A percentile compares a stretch with the other conserved stretches of the same genome.
These are phyloP conservation scores for Talaromyces sp. DNA, from an alignment of 2,329 filamentous ascomycete species.

Conservation along the genomic window DNA sequence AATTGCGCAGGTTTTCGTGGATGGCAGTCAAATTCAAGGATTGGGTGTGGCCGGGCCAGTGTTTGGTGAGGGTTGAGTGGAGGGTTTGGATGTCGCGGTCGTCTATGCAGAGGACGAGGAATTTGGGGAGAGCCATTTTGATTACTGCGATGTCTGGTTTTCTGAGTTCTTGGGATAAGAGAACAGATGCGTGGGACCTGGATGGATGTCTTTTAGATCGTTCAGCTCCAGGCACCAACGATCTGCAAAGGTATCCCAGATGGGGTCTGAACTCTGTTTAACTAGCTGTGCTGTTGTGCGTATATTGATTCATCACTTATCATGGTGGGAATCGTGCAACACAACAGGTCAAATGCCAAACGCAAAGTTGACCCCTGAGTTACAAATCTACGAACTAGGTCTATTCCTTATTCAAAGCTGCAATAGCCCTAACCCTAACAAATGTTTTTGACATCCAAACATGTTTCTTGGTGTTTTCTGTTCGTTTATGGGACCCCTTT, in stretches of 20 bases:
- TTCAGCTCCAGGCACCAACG: background rate
- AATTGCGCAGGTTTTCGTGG: constrained; percentile 39
- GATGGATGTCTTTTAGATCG: background rate
- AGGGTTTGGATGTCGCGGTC: constrained; percentile 43
- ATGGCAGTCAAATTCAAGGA: constrained; percentile 35
- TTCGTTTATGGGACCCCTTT: no score
- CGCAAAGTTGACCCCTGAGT: background rate
- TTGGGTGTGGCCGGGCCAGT: constrained; percentile 34
- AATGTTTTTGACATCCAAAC: background rate
- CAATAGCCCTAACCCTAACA: background rate
- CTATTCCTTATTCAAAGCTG: background rate
- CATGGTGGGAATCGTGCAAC: background rate
- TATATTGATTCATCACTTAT: background rate
- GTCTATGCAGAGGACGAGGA: constrained; percentile 48
- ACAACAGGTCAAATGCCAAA: background rate
- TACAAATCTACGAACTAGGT: background rate
- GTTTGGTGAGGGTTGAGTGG: constrained; percentile 32
- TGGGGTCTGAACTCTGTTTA: background rate
- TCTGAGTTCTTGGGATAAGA: background rate
- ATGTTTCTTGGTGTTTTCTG: no score
- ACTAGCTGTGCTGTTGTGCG: background rate
- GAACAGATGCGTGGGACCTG: background rate
- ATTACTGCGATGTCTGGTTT: background rate
- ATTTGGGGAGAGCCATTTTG: constrained; percentile 30
- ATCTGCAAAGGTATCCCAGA: background rate